Conservation (phyloP, 768 basidiomycete species). For the Sporobolomyces pararoseus region DNA sequence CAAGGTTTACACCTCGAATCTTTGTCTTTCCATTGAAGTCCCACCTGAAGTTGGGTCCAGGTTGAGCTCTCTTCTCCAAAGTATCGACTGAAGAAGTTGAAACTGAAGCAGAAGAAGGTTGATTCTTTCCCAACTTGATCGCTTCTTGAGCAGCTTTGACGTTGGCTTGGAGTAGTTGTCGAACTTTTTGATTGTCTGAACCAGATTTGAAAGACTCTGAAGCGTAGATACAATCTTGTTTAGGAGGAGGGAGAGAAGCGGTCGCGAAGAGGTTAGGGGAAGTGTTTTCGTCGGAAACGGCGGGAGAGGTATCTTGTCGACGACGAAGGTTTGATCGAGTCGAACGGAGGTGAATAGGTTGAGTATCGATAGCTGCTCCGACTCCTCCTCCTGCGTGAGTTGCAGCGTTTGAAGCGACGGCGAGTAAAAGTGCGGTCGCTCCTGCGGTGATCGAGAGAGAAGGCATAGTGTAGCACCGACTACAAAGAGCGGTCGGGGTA, state of each 20-base stretch:
- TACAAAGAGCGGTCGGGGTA: background rate
- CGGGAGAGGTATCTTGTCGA: background rate
- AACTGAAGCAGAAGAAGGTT: conserved; percentile 1
- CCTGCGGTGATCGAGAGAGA: background rate
- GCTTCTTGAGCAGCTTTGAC: conserved; percentile 1
- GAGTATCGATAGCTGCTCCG: background rate
- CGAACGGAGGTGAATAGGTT: conserved; percentile 9
- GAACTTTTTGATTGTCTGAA: background rate
- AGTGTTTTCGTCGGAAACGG: background rate
- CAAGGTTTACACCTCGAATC: conserved; percentile 79
- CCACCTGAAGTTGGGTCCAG: background rate
- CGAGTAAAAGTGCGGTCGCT: background rate
- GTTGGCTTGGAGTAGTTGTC: background rate
- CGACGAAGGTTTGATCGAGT: background rate
- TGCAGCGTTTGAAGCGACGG: conserved; percentile 7
- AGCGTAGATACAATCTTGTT: conserved; percentile 12
- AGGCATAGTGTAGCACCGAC: background rate
- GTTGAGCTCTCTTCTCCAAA: background rate
- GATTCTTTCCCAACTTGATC: conserved; percentile 12
- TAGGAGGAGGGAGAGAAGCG: conserved; percentile 5
- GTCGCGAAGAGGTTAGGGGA: conserved; percentile 1
- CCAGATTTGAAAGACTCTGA: background rate
- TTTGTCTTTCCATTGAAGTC: conserved; percentile 47
- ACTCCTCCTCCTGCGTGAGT: no score
- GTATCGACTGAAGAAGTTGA: background rate